phyloP scores from a whole-genome alignment of 208 protist species.

The Crithidia mellificae region DNA sequence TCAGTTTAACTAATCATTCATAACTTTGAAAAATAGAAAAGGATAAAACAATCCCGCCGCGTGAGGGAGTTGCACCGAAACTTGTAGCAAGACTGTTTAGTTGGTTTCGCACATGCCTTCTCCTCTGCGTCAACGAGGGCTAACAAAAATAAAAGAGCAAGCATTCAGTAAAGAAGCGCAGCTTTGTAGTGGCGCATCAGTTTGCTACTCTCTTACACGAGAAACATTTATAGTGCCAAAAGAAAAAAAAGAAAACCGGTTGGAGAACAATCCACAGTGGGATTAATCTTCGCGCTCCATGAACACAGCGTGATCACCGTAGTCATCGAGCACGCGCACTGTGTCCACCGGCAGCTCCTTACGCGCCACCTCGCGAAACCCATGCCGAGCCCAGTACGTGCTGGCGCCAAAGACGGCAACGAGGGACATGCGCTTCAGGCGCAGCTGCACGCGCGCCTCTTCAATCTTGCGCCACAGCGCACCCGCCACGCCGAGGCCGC shows the following conservation, averaged over 20 bases:
- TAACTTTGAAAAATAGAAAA: constrained; percentile 1
- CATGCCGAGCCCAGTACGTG: constrained; percentile 25
- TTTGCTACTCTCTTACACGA: background rate
- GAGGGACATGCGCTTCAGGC: constrained; percentile 29
- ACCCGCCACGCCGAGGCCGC: constrained; percentile 17
- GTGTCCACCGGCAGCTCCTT: constrained; percentile 13
- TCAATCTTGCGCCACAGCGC: constrained; percentile 18
- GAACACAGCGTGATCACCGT: constrained; percentile 34
- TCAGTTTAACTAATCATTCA: background rate
- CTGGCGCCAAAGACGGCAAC: constrained; percentile 32
- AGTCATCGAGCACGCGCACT: constrained; percentile 25
- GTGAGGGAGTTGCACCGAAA: background rate
- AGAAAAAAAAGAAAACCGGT: background rate
- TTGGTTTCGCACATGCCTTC: background rate
- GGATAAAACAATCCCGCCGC: constrained; percentile 4
- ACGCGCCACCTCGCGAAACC: constrained; percentile 19
- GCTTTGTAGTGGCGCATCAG: background rate
- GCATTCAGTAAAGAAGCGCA: no score
- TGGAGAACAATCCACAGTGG: background rate
- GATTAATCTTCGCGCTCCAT: constrained; percentile 29
- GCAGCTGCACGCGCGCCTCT: constrained; percentile 7
- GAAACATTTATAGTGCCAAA: background rate
- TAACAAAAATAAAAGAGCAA: no score
- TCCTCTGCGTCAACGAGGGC: background rate
- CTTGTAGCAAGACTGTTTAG: background rate